Percentiles rank a stretch among this genome's conserved stretches.
phyloP scores from a whole-genome alignment of 2,329 filamentous ascomycete genomes.

The Fusarium brevicatenulatum region DNA sequence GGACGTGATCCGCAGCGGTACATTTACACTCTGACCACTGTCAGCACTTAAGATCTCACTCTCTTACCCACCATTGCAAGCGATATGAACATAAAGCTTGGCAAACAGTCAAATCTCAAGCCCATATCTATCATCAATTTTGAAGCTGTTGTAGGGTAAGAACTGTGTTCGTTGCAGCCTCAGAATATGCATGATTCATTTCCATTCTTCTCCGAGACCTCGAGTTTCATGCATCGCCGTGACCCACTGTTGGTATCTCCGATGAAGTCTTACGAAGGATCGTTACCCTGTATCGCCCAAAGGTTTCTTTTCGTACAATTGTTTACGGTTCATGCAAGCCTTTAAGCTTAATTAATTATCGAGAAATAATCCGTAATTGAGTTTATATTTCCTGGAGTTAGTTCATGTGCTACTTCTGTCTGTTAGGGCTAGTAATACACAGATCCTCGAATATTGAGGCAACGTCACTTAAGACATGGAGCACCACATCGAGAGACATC shows the following conservation, averaged over 20 bases:
- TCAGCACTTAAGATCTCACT: background rate
- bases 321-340: background rate
- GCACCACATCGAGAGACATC: background rate
- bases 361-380: background rate
- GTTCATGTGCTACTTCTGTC: background rate
- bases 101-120: background rate
- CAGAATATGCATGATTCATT: constrained; percentile 14
- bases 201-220: background rate
- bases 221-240: background rate
- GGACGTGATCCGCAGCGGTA: background rate
- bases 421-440: background rate
- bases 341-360: background rate
- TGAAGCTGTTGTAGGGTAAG: background rate
- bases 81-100: background rate
- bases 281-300: background rate
- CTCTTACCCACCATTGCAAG: background rate
- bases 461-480: background rate
- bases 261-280: background rate
- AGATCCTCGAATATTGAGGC: background rate
- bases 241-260: background rate
- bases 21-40: constrained; percentile 12
- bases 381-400: no score
- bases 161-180: background rate
- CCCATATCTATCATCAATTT: background rate
- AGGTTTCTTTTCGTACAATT: background rate